Base-by-base conservation (phyloP, 192 early-diverging fungal genomes). In the Rhizophagus sp. region DNA sequence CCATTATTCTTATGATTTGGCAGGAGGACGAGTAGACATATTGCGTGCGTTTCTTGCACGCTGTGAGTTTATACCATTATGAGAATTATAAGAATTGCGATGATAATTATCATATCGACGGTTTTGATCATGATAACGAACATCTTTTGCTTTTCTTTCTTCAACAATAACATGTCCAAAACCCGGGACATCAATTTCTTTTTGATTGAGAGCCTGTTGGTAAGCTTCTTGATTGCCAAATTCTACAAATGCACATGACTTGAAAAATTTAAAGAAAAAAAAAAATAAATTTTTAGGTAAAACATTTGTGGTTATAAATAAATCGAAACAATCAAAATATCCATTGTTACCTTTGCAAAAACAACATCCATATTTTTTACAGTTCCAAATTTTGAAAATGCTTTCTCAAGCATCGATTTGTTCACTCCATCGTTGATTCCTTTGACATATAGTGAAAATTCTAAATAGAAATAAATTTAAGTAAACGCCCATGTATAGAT, bases 241-340 rank as follows among this genome's bases (percentile, higher is more conserved):
- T 79, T 95, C 93, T 33, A 94, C 90, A 82, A 93, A 92, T 3
- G 90, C 92, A 44, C 80, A 84, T 79, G 87, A 87, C 84, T 90
- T 92, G 62, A 84, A 78, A 5, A 39, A 41, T 36, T 36, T n/a
- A 39, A 70, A n/a, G n/a, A n/a, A n/a, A 69, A 39, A 33, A 24
- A 33, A 34, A 34, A 34, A 68, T 34, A 33, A 19, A 34, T 67
- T 33, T 34, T 34, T 17, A 41, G 39, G 6, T 7, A 8, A n/a
- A 41, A 41, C 17, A n/a, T 62, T 8, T 3, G 17, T n/a, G 7
- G 7, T 0, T 4, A 24, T 24, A 63, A 22, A 24, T 34, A 6
- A 68, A 68, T 19, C 33, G 36, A 67, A 5, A 67, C 33, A 13
- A 67, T 0, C 44, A 67, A 39, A 36, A n/a, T 1, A 70, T n/a